Percentiles rank a stretch among this genome's conserved stretches.
Conservation (phyloP, 306 rosid genomes). For the Urtica urens region DNA sequence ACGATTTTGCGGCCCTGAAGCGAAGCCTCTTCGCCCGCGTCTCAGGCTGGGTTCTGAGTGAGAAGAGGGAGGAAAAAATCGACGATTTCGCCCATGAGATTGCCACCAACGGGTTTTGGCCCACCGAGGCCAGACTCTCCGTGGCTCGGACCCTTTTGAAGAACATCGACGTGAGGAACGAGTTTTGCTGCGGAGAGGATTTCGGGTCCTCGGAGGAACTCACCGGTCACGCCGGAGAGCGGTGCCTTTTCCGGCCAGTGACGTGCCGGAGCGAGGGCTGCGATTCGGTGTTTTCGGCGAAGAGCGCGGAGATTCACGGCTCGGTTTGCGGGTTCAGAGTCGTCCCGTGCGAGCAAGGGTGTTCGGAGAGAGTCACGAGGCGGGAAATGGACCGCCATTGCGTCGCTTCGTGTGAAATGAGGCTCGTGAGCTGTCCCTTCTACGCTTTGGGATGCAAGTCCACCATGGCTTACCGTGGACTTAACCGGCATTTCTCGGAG, state of each 20-base stretch:
- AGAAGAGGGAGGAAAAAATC: conserved; percentile 74
- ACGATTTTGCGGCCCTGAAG: conserved; percentile 52
- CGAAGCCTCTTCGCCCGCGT: conserved; percentile 61
- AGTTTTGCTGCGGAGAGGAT: conserved; percentile 44
- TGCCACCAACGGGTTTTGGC: conserved; percentile 64
- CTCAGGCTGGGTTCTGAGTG: conserved; percentile 67
- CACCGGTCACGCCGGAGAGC: conserved; percentile 28
- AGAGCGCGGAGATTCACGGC: conserved; percentile 50
- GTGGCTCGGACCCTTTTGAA: conserved; percentile 36
- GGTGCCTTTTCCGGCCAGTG: conserved; percentile 46
- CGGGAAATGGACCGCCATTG: conserved; percentile 91
- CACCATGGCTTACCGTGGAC: conserved; percentile 38
- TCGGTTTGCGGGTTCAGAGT: conserved; percentile 68
- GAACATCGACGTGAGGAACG: conserved; percentile 63
- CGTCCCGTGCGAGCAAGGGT: conserved; percentile 68
- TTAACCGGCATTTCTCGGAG: conserved; percentile 42
- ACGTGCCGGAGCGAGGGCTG: conserved; percentile 57
- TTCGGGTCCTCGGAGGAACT: conserved; percentile 39
- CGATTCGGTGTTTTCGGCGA: conserved; percentile 40
- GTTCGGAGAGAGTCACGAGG: conserved; percentile 50
- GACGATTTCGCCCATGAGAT: conserved; percentile 81
- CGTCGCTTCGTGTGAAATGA: conserved; percentile 76
- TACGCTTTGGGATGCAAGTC: conserved; percentile 60
- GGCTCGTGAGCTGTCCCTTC: conserved; percentile 75
- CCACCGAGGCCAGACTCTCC: conserved; percentile 44